These are phyloP conservation scores for Brettanomyces anomalus DNA, from an alignment of 805 yeast genomes.

Conservation along the genomic window DNA sequence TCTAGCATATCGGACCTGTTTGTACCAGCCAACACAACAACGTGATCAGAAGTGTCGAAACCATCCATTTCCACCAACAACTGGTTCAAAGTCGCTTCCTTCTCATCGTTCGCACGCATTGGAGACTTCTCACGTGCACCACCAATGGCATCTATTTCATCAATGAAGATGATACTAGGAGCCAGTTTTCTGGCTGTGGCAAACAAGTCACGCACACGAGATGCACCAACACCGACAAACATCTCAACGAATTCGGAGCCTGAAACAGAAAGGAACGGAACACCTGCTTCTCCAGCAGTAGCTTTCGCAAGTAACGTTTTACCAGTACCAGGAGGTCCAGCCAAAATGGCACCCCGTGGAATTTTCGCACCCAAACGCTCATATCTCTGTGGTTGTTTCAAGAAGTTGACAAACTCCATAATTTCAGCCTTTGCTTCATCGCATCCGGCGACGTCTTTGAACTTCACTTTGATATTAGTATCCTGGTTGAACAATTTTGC, in stretches of 20 bases:
- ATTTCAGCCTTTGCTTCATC: slow-evolving; percentile 95
- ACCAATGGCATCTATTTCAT: slow-evolving; percentile 99
- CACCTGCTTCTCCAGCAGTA: slow-evolving; percentile 99
- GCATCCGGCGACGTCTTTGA: slow-evolving; percentile 95
- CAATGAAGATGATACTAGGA: slow-evolving; percentile 93
- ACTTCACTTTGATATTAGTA: slow-evolving; percentile 79
- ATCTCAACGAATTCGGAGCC: slow-evolving; percentile 98
- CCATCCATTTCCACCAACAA: slow-evolving; percentile 98
- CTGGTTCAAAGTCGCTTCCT: slow-evolving; percentile 94
- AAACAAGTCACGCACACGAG: slow-evolving; percentile 93
- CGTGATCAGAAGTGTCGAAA: slow-evolving; percentile 81
- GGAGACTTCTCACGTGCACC: slow-evolving; percentile 58
- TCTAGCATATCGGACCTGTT: slow-evolving; percentile 92
- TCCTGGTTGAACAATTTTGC: slow-evolving; percentile 91
- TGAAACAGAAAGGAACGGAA: slow-evolving; percentile 90
- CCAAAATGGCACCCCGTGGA: slow-evolving; percentile 94
- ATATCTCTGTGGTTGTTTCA: slow-evolving; percentile 83
- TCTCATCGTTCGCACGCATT: slow-evolving; percentile 92
- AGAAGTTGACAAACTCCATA: slow-evolving; percentile 93
- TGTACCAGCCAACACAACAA: slow-evolving; percentile 96
- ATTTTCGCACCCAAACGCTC: slow-evolving; percentile 93
- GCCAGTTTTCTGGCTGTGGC: slow-evolving; percentile 88
- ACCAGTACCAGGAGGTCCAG: slow-evolving; percentile 99
- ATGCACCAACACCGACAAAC: slow-evolving; percentile 99
- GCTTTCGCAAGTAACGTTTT: slow-evolving; percentile 95